Percentiles rank a stretch among this genome's conserved stretches.
These are phyloP conservation scores for Penicillium psychrosexuale DNA, from an alignment of 2,329 filamentous ascomycete genomes.

Conservation along the genomic window DNA sequence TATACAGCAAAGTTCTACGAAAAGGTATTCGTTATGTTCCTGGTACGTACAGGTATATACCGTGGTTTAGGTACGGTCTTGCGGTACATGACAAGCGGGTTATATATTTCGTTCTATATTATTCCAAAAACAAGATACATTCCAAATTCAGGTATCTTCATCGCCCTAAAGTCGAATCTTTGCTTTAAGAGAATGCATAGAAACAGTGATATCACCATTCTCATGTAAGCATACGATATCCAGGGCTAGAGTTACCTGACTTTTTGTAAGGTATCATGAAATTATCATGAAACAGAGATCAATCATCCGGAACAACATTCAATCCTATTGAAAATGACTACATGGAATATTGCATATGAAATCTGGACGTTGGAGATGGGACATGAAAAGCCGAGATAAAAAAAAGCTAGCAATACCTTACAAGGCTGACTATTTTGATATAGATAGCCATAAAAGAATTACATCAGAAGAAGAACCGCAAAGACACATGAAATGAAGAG, in stretches of 20 bases:
- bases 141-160: not conserved
- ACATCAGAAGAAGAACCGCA: slow-evolving; percentile 13
- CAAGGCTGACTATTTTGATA: not conserved
- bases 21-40: not conserved
- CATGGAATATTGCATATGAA: not conserved
- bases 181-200: not conserved
- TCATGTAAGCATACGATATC: not conserved
- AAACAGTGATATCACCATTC: not conserved
- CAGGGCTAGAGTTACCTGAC: not conserved
- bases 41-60: slow-evolving; percentile 8
- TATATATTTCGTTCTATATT: slow-evolving; percentile 2
- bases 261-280: not conserved
- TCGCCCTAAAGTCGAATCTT: no score
- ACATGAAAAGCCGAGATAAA: not conserved
- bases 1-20: not conserved
- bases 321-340: not conserved
- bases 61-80: not conserved
- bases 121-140: not conserved
- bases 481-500: not conserved
- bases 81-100: not conserved
- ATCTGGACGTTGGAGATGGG: not conserved
- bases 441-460: slow-evolving; percentile 9
- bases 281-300: not conserved
- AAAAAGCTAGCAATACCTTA: slow-evolving; percentile 6
- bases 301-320: not conserved